Evolutionary conservation across 2,329 filamentous ascomycete species (phyloP).

Genomic region (Pyrenochaeta sp.): DNA sequence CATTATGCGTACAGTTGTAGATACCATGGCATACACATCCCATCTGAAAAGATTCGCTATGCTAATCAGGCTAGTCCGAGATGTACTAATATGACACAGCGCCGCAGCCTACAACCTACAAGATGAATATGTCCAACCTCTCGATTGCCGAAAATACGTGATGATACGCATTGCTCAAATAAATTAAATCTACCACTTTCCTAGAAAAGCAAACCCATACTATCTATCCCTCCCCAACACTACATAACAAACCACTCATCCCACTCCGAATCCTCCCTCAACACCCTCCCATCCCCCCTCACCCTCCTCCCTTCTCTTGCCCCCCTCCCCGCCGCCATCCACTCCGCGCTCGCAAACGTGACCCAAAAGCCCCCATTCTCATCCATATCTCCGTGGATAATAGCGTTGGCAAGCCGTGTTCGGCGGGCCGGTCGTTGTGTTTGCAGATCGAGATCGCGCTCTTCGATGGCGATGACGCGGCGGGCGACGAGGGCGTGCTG

Average conservation of each 20-base stretch:
- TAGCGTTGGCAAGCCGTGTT: conserved; percentile 20
- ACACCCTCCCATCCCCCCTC: conserved; percentile 8
- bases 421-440: conserved; percentile 27
- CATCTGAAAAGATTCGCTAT: too few relatives aligned
- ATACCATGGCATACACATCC: too few relatives aligned
- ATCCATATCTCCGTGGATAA: conserved; percentile 26
- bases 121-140: too few relatives aligned
- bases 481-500: conserved; percentile 21
- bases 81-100: too few relatives aligned
- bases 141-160: too few relatives aligned
- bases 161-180: too few relatives aligned
- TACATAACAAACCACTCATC: neutral
- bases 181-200: too few relatives aligned
- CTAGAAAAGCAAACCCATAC: too few relatives aligned
- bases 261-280: neutral
- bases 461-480: conserved; percentile 33
- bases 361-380: conserved; percentile 22
- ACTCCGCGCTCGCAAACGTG: neutral
- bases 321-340: neutral
- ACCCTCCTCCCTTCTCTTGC: conserved; percentile 9
- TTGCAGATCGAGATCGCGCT: conserved; percentile 20
- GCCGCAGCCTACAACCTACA: too few relatives aligned
- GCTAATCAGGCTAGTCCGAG: too few relatives aligned
- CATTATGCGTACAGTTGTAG: too few relatives aligned
- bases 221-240: too few relatives aligned